Conservation (phyloP, 139 green algal genomes). For the Pycnococcus provasolii region DNA sequence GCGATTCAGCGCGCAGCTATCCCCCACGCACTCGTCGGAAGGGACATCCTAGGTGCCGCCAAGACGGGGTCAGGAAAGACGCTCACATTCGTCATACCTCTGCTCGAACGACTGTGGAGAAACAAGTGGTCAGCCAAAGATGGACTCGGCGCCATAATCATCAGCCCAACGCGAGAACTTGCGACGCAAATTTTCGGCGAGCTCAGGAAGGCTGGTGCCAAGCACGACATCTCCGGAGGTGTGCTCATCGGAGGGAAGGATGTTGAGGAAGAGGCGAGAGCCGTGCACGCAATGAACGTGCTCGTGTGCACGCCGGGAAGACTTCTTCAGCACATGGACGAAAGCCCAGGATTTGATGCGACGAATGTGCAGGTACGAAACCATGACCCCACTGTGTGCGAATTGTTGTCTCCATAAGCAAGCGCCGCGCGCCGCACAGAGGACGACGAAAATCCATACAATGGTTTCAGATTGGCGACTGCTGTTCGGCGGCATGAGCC, state of each 20-base stretch:
- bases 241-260: slow-evolving; percentile 92
- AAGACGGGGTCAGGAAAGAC: slow-evolving; percentile 98
- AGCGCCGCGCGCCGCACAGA: no score
- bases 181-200: slow-evolving; percentile 89
- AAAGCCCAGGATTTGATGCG: slow-evolving; percentile 87
- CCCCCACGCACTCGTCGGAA: slow-evolving; percentile 75
- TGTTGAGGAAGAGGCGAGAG: slow-evolving; percentile 61
- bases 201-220: slow-evolving; percentile 60
- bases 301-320: slow-evolving; percentile 83
- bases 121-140: slow-evolving; percentile 69
- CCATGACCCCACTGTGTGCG: background rate
- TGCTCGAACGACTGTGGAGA: slow-evolving; percentile 83
- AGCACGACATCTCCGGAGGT: slow-evolving; percentile 69
- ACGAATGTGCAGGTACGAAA: slow-evolving; percentile 44
- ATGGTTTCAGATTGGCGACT: no score
- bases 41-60: slow-evolving; percentile 88
- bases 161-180: slow-evolving; percentile 90
- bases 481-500: no score
- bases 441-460: no score
- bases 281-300: slow-evolving; percentile 64
- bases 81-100: slow-evolving; percentile 83
- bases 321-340: slow-evolving; percentile 98
- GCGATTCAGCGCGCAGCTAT: slow-evolving; percentile 85
- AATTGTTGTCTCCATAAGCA: background rate
- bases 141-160: slow-evolving; percentile 81